A percentile compares a stretch with the other conserved stretches of the same genome.
Conservation (phyloP, 2,329 filamentous ascomycete species). For the Aspergillus clavatus region DNA sequence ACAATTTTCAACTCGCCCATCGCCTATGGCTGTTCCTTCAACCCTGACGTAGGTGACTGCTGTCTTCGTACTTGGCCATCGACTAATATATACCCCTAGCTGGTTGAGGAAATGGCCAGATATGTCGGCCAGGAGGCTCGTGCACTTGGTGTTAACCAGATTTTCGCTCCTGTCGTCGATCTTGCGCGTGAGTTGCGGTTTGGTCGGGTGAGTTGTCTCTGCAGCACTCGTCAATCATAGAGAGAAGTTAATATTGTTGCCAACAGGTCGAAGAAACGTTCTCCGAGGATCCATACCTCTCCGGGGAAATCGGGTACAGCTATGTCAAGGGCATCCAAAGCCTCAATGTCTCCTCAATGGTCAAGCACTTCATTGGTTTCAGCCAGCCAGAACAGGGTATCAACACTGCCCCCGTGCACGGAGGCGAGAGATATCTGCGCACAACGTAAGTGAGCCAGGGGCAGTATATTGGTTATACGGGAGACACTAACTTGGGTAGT, state of each 20-base stretch:
- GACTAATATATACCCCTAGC: slow-evolving; percentile 14
- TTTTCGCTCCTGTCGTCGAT: slow-evolving; percentile 68
- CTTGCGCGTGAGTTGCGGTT: slow-evolving; percentile 66
- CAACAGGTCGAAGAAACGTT: slow-evolving; percentile 62
- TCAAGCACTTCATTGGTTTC: slow-evolving; percentile 72
- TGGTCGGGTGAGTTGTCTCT: slow-evolving; percentile 48
- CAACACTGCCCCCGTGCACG: slow-evolving; percentile 59
- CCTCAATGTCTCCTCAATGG: slow-evolving; percentile 62
- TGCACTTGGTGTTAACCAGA: slow-evolving; percentile 65
- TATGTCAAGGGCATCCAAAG: slow-evolving; percentile 60
- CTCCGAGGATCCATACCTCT: slow-evolving; percentile 63
- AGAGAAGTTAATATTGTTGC: background rate
- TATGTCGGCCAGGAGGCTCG: slow-evolving; percentile 62
- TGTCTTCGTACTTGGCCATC: background rate
- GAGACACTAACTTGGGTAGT: slow-evolving; percentile 9
- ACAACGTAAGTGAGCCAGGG: slow-evolving; percentile 49
- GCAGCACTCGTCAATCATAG: background rate
- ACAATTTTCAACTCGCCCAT: slow-evolving; percentile 78
- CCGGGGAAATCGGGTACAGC: slow-evolving; percentile 63
- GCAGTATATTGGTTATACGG: background rate
- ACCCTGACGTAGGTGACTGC: slow-evolving; percentile 44
- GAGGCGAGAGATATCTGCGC: slow-evolving; percentile 51
- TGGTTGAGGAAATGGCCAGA: slow-evolving; percentile 62
- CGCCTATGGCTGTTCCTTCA: slow-evolving; percentile 66
- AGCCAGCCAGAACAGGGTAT: slow-evolving; percentile 66